Evolutionary conservation across 352 stramenopile species (phyloP), one percentile per base, ranked within the genome.

Genomic region (Pythium vanterpoolii): DNA sequence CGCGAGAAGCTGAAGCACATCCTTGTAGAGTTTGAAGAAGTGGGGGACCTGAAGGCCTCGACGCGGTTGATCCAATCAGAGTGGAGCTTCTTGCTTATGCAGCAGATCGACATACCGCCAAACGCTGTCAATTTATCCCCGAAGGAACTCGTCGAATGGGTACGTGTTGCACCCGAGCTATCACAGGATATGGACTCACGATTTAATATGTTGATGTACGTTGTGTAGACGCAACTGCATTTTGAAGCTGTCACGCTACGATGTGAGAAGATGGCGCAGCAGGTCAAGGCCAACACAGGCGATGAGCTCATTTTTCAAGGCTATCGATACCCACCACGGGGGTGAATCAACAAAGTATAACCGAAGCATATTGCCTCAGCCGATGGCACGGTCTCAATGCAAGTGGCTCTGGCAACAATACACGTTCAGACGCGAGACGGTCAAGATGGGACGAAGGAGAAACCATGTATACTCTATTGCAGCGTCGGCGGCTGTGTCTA

Each of bases 221-320:
- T 10, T 30, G 4, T 43, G 23, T 45, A 90, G 80, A 70, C 81
- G 31, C 64, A 69, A 7, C 38, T 54, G 0, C 57, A 76, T 27
- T 69, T 86, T 52, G 77, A 83, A 19, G 48, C 30, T 2, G 60
- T 87, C 45, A 87, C 81, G 18, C 46, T 69, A 28, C 67, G 71
- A 28, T 87, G 69, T 34, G 58, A 73, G 28, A 72, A 78, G 13
- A 60, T 69, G 7, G 72, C 63, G 0, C 56, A 70, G 7, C 63
- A 76, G 9, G 68, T 90, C 3, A 83, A 77, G 64, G 38, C 39
- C 7, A 59, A 67, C n/a, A 87, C 78, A 1, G 81, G 77, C 2
- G 78, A 90, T 40, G 77, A 85, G 24, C 70, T 90, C 27, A 69
- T 71, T n/a, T 90, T 87, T 51, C 75, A 87, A 51, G 81, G 81